Percentiles rank a stretch among this genome's conserved stretches.
phyloP scores from a whole-genome alignment of 2,329 filamentous ascomycete genomes.

The Harringtonia aguacate region DNA sequence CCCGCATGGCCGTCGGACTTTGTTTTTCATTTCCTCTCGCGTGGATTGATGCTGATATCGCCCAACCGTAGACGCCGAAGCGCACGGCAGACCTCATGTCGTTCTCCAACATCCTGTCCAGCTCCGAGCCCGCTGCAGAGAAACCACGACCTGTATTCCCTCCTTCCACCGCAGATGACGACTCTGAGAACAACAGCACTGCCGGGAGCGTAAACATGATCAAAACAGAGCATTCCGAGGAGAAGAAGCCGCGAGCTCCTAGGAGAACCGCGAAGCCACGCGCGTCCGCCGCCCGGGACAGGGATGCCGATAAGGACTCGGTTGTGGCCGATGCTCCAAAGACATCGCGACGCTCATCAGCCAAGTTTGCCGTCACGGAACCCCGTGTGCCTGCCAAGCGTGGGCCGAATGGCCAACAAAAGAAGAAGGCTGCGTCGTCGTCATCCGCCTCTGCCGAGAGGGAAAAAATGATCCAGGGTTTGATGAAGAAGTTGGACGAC shows the following conservation, averaged over 20 bases:
- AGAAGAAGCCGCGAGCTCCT: slow-evolving; percentile 8
- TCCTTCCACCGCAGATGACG: slow-evolving; percentile 16
- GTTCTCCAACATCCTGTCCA: slow-evolving; percentile 88
- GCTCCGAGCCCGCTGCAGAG: slow-evolving; percentile 52
- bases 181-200: slow-evolving; percentile 4
- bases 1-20: no score
- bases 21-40: not conserved
- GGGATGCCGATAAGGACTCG: slow-evolving; percentile 35
- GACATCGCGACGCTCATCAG: slow-evolving; percentile 36
- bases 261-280: slow-evolving; percentile 10
- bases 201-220: slow-evolving; percentile 7
- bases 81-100: slow-evolving; percentile 84
- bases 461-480: slow-evolving; percentile 57
- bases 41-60: slow-evolving; percentile 6
- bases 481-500: slow-evolving; percentile 39
- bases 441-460: slow-evolving; percentile 38
- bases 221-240: slow-evolving; percentile 15
- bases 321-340: slow-evolving; percentile 24
- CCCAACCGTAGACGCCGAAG: slow-evolving; percentile 47
- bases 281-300: slow-evolving; percentile 23
- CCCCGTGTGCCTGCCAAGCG: slow-evolving; percentile 43
- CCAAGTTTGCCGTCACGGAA: slow-evolving; percentile 28
- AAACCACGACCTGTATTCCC: slow-evolving; percentile 36
- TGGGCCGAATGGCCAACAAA: slow-evolving; percentile 47
- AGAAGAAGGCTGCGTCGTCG: slow-evolving; percentile 29